phyloP scores from a whole-genome alignment of 257 asterid genomes.

The Solanum rostratum region DNA sequence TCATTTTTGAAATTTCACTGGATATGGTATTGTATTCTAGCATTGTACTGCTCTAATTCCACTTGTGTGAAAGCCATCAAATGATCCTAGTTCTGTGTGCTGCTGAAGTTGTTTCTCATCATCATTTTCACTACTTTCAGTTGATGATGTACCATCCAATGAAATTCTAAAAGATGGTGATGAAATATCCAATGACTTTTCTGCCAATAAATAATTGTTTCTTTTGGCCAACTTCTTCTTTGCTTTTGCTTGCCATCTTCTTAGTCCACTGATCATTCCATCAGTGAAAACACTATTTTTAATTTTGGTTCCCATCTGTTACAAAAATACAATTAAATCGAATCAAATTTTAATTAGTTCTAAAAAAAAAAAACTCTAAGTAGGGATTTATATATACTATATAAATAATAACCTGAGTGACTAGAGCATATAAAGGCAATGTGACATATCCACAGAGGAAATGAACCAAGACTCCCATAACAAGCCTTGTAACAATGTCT shows the following conservation, averaged over 20 bases:
- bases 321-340: background rate
- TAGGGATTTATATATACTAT: background rate
- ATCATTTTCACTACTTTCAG: background rate
- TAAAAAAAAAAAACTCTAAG: background rate
- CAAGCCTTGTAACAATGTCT: slow-evolving; percentile 39
- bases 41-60: background rate
- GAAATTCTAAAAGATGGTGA: slow-evolving; percentile 7
- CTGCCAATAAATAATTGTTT: slow-evolving; percentile 2
- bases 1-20: too few species aligned
- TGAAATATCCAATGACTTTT: slow-evolving; percentile 13
- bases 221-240: slow-evolving; percentile 30
- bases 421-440: slow-evolving; percentile 56
- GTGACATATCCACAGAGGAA: slow-evolving; percentile 72
- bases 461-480: slow-evolving; percentile 46
- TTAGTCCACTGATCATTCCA: slow-evolving; percentile 34
- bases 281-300: slow-evolving; percentile 39
- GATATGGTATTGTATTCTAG: too few species aligned
- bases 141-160: slow-evolving; percentile 4
- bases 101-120: slow-evolving; percentile 6
- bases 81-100: slow-evolving; percentile 23
- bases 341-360: background rate
- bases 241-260: slow-evolving; percentile 54
- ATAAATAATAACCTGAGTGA: slow-evolving; percentile 37
- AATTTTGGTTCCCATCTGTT: slow-evolving; percentile 66
- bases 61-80: slow-evolving; percentile 26